Evolutionary conservation across 2,329 filamentous ascomycete genomes (phyloP), one percentile per base, ranked within the genome.

Genomic region (Aspergillus fijiensis): DNA sequence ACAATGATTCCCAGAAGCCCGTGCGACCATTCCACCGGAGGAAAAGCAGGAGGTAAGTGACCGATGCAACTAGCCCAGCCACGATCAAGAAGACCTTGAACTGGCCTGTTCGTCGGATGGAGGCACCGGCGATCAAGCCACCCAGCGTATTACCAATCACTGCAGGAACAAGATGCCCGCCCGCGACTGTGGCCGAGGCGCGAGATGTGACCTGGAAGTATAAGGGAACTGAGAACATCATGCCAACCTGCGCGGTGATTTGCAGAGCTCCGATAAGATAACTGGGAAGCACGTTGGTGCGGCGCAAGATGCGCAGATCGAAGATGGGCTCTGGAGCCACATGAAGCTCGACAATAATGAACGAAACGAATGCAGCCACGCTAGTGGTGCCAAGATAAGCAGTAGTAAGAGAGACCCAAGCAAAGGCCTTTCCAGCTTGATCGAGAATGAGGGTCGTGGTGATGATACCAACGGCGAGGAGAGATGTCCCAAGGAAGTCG

Each of bases 161-260:
- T 0, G 88, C 85, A 0, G 89, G 89, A 47, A 91, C 80, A 0
- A 92, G 76, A 65, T 90, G 86, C 0, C 83, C 76, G 2, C 82
- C 82, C 0, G 88, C 86, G 1, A 78, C 74, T 0, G 87, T 86
- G 49, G 83, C 85, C 0, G 84, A 85, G 2, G 81, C 82, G 0
- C 79, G 76, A 5, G 82, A 76, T 0, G 87, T 87, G 1, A 88
- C 82, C 59, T 89, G 85, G 63, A 91, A 91, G 73, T 91, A 91
- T 0, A 91, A 73, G 0, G 89, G 89, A 0, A 90, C 82, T 0
- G 83, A 82, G 57, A 86, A 87, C 84, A 90, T 87, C 69, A 87
- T 79, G 74, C 80, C 82, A 9, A 86, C 72, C 66, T 91, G 89
- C 0, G 86, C 84, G 1, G 81, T 79, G 0, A 78, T 74, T 62